Base-by-base conservation (phyloP, 768 basidiomycete genomes). In the Kwoniella dejecticola region DNA sequence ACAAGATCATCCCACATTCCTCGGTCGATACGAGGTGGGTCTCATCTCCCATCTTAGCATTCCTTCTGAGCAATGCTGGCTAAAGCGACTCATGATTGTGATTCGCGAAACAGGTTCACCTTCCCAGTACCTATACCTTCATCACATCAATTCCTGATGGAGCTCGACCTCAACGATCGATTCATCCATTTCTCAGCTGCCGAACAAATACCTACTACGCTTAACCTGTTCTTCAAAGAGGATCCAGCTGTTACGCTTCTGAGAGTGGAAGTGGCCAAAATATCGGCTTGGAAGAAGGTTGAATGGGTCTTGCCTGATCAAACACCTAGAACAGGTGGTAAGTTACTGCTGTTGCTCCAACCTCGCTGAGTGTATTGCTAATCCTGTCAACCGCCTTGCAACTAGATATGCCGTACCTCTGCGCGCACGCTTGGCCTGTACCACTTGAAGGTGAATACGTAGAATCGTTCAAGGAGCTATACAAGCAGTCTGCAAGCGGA, bases 101-200 rank as follows among this genome's bases (percentile, higher is more conserved):
- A n/a, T n/a, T n/a, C n/a, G n/a, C n/a, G 46, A 48, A 13, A 48
- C 1, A 74, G 72, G 17, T 75, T 66, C 60, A 70, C 70, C 23
- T 72, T 75, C 63, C 72, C 77, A 17, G 61, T 68, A 4, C 79
- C 79, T 19, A 62, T 76, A 3, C 80, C 81, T 2, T 70, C 81
- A n/a, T 79, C 44, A 23, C 72, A 72, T 49, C 67, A 65, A 21
- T 80, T 83, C 63, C 69, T 81, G 15, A 79, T 79, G 58, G 76
- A 75, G 41, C 77, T 83, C 29, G 83, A 84, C 72, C 60, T 54
- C 24, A 64, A 79, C 31, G 81, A 82, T 50, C 81, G 82, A n/a
- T 83, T 83, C 75, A 79, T 84, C 64, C 83, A 84, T 69, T 77
- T 83, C 42, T 83, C 83, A 13, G 77, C 77, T 30, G 79, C 79